phyloP scores from a whole-genome alignment of 805 yeast genomes.

The Schwanniomyces sp. region DNA sequence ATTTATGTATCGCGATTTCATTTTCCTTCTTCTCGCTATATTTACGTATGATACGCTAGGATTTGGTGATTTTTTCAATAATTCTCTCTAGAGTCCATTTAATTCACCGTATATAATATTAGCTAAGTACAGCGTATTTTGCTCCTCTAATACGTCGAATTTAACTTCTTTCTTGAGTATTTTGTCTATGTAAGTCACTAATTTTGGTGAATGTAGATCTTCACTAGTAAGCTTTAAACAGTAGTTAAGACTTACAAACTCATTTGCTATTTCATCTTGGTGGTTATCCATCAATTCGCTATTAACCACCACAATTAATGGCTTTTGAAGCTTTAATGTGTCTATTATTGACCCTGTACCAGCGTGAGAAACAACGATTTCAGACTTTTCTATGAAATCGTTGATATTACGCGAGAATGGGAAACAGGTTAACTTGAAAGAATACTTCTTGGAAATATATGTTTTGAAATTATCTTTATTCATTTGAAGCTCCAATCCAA shows the following conservation, averaged over 20 bases:
- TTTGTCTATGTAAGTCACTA: neutral
- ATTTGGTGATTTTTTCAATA: too few species aligned
- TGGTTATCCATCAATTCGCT: constrained; percentile 81
- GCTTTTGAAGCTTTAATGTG: constrained; percentile 54
- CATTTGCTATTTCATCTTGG: constrained; percentile 69
- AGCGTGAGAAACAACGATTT: constrained; percentile 82
- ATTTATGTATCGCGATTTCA: neutral
- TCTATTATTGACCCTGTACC: constrained; percentile 92
- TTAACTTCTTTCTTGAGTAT: neutral
- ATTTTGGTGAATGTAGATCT: neutral
- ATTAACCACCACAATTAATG: constrained; percentile 71
- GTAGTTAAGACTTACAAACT: constrained; percentile 11
- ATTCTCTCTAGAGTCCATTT: neutral
- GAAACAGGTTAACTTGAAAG: constrained; percentile 21
- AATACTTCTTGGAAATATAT: neutral
- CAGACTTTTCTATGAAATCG: constrained; percentile 43
- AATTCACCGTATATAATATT: constrained; percentile 4
- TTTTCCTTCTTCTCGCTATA: too few species aligned
- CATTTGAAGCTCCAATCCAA: neutral
- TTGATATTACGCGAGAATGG: constrained; percentile 27
- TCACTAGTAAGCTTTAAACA: constrained; percentile 6
- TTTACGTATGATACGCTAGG: too few species aligned
- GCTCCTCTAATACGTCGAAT: neutral
- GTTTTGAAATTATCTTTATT: neutral
- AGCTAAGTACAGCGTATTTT: neutral